Percentiles rank a stretch among this genome's conserved stretches.
Conservation (phyloP, 768 basidiomycete genomes). For the Naematelia encephala region DNA sequence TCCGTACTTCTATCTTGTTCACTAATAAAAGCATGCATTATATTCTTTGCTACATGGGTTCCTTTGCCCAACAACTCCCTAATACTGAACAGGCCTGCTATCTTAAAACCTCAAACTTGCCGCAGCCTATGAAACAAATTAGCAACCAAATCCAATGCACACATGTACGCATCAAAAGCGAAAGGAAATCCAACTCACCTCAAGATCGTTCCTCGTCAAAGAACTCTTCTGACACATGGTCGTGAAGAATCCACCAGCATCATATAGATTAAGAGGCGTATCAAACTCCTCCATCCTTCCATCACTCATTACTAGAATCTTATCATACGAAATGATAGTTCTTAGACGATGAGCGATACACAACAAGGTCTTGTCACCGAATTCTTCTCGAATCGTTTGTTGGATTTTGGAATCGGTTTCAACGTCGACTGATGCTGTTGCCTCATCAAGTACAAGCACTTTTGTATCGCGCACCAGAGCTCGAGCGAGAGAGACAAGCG, state of each 20-base stretch:
- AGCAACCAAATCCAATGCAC: neutral
- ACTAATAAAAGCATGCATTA: too few relatives aligned
- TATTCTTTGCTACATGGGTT: too few relatives aligned
- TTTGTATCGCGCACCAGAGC: constrained; percentile 80
- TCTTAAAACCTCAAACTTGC: constrained; percentile 4
- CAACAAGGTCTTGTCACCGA: constrained; percentile 75
- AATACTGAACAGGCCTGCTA: too few relatives aligned
- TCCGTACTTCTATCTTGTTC: too few relatives aligned
- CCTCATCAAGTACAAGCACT: constrained; percentile 71
- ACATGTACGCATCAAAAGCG: neutral
- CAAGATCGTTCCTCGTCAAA: constrained; percentile 70
- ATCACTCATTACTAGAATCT: constrained; percentile 80
- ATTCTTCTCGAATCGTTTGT: constrained; percentile 80
- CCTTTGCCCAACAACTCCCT: too few relatives aligned
- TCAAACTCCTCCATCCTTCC: constrained; percentile 80
- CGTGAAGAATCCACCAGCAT: constrained; percentile 67
- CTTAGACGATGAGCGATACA: constrained; percentile 85
- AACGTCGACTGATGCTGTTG: constrained; percentile 84
- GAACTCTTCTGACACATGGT: constrained; percentile 83
- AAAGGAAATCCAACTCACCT: constrained; percentile 23
- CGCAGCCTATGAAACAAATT: neutral
- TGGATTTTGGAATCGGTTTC: constrained; percentile 90
- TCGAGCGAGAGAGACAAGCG: constrained; percentile 79
- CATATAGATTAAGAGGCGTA: constrained; percentile 66
- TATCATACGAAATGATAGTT: constrained; percentile 83